Evolutionary conservation across 1,139 yeast species (phyloP), one percentile per base, ranked within the genome.

Genomic region (Blastobotrys malaysiensis): DNA sequence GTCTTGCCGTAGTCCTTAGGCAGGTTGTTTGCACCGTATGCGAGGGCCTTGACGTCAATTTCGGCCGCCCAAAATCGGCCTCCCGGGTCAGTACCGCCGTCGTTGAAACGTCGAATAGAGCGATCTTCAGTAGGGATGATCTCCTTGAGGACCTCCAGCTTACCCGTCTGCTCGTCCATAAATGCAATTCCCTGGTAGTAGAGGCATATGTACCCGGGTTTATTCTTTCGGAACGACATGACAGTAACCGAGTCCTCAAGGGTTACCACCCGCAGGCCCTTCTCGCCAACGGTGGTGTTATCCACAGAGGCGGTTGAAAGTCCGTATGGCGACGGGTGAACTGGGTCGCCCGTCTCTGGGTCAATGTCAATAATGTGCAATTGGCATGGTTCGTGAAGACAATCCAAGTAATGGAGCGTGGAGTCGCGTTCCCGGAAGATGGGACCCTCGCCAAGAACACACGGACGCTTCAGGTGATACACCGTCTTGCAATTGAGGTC

Each of bases 51-150:
- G 44, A 69, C 66, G 51, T 69, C 73, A 27, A 69, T 69, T 45
- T 60, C 63, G 3, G 60, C 59, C 6, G 54, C 62, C 63, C 63
- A 60, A 49, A 63, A 58, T 48, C 73, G 59, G 49, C 74, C 75
- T 46, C 57, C 55, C 27, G 71, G 67, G 52, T 71, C 74, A 21
- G 70, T 68, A 5, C 59, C 63, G 5, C 71, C 72, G 50, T 68
- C 71, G 55, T 68, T 68, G 58, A 68, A 60, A 45, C 71, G 59
- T 20, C 61, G 55, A 18, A 55, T 54, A 9, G 52, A 45, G 13
- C 60, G 44, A 13, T 67, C 70, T 14, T 55, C 46, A 11, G 55
- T 55, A 9, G 71, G 70, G 46, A 66, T 65, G 49, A 66, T 58
- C 55, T 66, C 69, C 54, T 63, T 59, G 46, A 69, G 52, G 7